Conservation (phyloP, 805 yeast species). For the Saccharomycopsis sp. region DNA sequence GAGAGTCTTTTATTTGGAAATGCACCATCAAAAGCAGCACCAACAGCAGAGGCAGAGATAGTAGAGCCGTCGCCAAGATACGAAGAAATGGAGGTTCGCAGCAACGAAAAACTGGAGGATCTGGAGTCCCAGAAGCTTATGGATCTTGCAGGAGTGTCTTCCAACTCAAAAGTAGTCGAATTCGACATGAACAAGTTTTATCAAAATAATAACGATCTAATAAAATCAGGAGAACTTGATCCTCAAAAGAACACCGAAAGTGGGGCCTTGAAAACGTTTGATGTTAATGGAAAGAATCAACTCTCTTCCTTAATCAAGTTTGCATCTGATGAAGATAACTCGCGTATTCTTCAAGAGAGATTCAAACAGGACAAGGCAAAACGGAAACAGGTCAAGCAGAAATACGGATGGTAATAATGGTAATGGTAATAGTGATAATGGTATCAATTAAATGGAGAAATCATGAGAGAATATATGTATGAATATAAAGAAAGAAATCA, state of each 20-base stretch:
- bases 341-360: slow-evolving; percentile 24
- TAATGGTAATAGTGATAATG: neutral
- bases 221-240: slow-evolving; percentile 27
- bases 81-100: neutral
- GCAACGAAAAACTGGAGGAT: neutral
- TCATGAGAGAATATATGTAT: neutral
- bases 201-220: slow-evolving; percentile 24
- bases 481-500: neutral
- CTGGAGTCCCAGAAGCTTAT: neutral
- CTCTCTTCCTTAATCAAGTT: slow-evolving; percentile 28
- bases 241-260: slow-evolving; percentile 15
- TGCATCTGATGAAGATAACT: slow-evolving; percentile 26
- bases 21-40: neutral
- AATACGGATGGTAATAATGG: slow-evolving; percentile 22
- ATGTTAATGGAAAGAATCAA: slow-evolving; percentile 29
- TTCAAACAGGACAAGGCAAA: slow-evolving; percentile 21
- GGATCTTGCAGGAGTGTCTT: neutral
- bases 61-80: too few species aligned
- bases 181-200: slow-evolving; percentile 30
- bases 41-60: neutral
- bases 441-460: neutral
- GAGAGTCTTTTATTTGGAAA: neutral
- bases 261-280: slow-evolving; percentile 25
- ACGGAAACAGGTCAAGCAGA: slow-evolving; percentile 19
- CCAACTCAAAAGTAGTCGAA: slow-evolving; percentile 24